Conservation (phyloP, 768 basidiomycete species). For the Rhodosporidiobolus sp. region DNA sequence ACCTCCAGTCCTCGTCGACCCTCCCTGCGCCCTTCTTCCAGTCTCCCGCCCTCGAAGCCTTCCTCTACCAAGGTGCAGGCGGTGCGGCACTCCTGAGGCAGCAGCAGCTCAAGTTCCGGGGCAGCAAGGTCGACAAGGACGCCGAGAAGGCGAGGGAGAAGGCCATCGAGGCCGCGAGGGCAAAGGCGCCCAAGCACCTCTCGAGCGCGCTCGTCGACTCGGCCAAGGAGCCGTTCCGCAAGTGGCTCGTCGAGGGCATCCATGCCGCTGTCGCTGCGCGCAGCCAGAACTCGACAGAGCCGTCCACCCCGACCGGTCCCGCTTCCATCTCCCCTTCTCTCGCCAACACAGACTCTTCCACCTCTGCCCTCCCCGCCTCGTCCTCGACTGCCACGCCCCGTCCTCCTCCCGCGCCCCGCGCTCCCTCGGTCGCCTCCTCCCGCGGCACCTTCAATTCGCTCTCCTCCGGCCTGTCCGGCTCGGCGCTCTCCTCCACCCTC, state of each 20-base stretch:
- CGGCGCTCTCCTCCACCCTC: neutral
- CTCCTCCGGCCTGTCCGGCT: neutral
- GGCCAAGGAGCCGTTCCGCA: neutral
- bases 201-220: neutral
- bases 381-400: too few relatives aligned
- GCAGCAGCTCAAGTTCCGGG: neutral
- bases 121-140: neutral
- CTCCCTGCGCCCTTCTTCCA: slow-evolving; percentile 12
- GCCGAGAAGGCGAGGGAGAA: neutral
- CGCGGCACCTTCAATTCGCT: neutral
- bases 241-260: slow-evolving; percentile 1
- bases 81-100: neutral
- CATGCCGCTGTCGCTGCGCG: too few relatives aligned
- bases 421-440: neutral
- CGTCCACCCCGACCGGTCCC: neutral
- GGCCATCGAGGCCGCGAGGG: neutral
- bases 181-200: neutral
- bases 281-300: neutral
- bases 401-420: too few relatives aligned
- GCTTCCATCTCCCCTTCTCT: neutral
- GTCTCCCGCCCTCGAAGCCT: slow-evolving; percentile 1
- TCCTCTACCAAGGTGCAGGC: slow-evolving; percentile 13
- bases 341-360: too few relatives aligned
- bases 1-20: neutral
- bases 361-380: too few relatives aligned